These are phyloP conservation scores for Nakazawaea holstii DNA, from an alignment of 805 yeast species.

Conservation along the genomic window DNA sequence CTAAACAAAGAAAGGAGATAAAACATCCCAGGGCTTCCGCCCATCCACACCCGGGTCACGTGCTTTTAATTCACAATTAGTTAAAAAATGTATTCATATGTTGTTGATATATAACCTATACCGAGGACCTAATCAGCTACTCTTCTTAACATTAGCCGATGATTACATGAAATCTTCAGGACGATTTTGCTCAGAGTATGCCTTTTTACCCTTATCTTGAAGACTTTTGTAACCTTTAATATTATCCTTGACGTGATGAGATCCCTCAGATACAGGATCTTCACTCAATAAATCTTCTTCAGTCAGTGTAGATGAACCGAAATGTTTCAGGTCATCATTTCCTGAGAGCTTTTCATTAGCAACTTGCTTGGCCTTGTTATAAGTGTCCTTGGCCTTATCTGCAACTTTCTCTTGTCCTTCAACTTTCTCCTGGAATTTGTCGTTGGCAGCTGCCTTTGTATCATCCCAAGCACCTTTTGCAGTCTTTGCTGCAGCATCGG, in stretches of 20 bases:
- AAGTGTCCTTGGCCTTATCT: background rate
- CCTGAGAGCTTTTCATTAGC: constrained; percentile 9
- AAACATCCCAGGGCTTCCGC: no score
- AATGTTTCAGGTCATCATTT: constrained; percentile 4
- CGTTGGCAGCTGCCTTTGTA: background rate
- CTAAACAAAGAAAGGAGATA: no score
- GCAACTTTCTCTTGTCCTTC: background rate
- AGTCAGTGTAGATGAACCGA: constrained; percentile 3
- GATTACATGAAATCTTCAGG: constrained; percentile 40
- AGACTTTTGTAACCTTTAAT: constrained; percentile 31
- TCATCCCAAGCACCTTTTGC: constrained; percentile 3
- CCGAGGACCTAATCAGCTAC: no score
- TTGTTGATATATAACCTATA: background rate
- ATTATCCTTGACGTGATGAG: constrained; percentile 23
- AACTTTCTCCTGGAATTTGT: no score
- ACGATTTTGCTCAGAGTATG: constrained; percentile 38
- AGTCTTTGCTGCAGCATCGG: constrained; percentile 7
- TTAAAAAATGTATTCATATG: background rate
- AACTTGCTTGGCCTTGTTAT: background rate
- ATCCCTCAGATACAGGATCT: constrained; percentile 5
- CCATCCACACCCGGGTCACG: no score
- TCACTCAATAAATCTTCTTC: background rate
- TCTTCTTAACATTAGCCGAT: no score
- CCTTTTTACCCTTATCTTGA: constrained; percentile 38
- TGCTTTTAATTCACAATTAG: background rate